Evolutionary conservation across 306 rosid genomes (phyloP).

Genomic region (Corylus americana): DNA sequence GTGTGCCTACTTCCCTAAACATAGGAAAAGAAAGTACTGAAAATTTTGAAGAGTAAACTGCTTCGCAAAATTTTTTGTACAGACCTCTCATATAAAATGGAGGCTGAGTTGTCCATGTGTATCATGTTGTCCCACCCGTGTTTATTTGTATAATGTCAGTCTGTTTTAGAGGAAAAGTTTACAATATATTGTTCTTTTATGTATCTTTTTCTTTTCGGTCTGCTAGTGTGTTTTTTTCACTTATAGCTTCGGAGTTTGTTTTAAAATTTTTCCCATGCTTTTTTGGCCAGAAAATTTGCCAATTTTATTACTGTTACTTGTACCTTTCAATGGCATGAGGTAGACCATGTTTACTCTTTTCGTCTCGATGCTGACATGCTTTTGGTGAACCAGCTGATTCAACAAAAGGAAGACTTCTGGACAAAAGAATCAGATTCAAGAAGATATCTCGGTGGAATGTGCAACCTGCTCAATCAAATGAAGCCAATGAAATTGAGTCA

Average conservation of each 20-base stretch:
- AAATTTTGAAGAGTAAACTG: neutral
- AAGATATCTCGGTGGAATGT: conserved; percentile 83
- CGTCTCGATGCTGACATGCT: conserved; percentile 22
- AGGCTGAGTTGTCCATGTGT: neutral
- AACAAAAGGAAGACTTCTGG: conserved; percentile 45
- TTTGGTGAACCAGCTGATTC: conserved; percentile 31
- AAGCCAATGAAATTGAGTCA: conserved; percentile 36
- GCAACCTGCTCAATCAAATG: conserved; percentile 43
- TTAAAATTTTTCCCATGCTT: neutral
- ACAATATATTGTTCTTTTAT: too few relatives aligned
- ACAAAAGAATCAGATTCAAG: conserved; percentile 48
- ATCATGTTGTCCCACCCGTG: too few relatives aligned
- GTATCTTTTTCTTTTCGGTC: too few relatives aligned
- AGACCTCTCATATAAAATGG: neutral
- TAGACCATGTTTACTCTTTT: conserved; percentile 8
- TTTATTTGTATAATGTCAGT: too few relatives aligned
- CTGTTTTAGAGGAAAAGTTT: too few relatives aligned
- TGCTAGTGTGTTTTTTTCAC: neutral
- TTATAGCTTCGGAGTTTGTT: neutral
- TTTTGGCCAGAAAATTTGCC: conserved; percentile 4
- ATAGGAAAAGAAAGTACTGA: neutral
- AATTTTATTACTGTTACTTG: conserved; percentile 1
- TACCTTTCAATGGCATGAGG: neutral
- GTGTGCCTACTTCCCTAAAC: neutral
- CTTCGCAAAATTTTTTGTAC: neutral